Conservation (phyloP, 768 basidiomycete genomes). For the Hypsizygus marmoreus region DNA sequence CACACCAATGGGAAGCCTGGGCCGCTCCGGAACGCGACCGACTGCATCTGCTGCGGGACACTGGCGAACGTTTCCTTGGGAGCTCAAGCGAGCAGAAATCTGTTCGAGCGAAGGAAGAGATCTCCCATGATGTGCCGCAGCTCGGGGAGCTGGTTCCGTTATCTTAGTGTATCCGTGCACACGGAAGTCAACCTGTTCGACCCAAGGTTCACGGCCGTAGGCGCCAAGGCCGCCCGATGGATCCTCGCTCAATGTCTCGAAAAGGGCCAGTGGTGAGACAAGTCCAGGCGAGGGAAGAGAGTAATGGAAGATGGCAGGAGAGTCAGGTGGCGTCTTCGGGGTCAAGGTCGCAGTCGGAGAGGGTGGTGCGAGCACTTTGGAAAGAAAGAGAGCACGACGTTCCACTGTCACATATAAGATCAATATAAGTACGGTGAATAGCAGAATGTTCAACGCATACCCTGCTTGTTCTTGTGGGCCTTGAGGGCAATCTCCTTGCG, state of each 20-base stretch:
- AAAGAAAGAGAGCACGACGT: slow-evolving; percentile 74
- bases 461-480: slow-evolving; percentile 71
- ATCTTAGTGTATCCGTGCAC: slow-evolving; percentile 28
- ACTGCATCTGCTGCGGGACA: slow-evolving; percentile 22
- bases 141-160: slow-evolving; percentile 10
- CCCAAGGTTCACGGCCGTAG: slow-evolving; percentile 47
- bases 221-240: slow-evolving; percentile 23
- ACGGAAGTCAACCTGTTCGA: slow-evolving; percentile 70
- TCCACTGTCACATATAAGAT: too few species aligned
- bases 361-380: slow-evolving; percentile 69
- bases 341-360: slow-evolving; percentile 57
- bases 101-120: slow-evolving; percentile 72
- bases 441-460: slow-evolving; percentile 40
- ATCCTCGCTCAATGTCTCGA: slow-evolving; percentile 49
- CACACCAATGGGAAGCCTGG: slow-evolving; percentile 32
- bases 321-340: slow-evolving; percentile 70
- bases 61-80: slow-evolving; percentile 33
- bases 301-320: slow-evolving; percentile 69
- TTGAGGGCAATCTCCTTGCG: slow-evolving; percentile 76
- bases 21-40: slow-evolving; percentile 23
- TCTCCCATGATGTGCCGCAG: slow-evolving; percentile 17
- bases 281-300: slow-evolving; percentile 69
- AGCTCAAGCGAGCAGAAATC: slow-evolving; percentile 64
- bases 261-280: slow-evolving; percentile 60
- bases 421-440: not conserved